Conservation (phyloP, 768 basidiomycete species). For the Tricholoma terreum region DNA sequence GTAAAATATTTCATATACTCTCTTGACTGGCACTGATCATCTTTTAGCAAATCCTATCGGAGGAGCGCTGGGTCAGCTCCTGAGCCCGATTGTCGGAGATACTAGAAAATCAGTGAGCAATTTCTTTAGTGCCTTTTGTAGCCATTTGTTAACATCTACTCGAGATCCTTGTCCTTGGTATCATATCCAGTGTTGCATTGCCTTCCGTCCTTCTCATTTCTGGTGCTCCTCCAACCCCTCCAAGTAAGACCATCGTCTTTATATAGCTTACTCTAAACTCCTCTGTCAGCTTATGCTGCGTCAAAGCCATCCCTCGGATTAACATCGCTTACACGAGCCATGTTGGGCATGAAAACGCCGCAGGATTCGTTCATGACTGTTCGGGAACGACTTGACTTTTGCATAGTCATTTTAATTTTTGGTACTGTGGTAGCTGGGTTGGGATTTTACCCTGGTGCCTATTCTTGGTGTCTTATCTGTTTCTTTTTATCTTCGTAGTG, state of each 20-base stretch:
- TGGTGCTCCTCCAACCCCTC: slow-evolving; percentile 68
- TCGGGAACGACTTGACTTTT: slow-evolving; percentile 71
- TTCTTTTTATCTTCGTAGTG: slow-evolving; percentile 29
- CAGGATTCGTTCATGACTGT: slow-evolving; percentile 54
- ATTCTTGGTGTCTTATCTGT: not conserved
- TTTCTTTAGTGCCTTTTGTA: not conserved
- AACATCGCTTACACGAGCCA: slow-evolving; percentile 48
- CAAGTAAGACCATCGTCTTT: slow-evolving; percentile 47
- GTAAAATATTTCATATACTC: slow-evolving; percentile 24
- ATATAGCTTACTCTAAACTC: slow-evolving; percentile 3
- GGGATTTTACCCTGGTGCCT: slow-evolving; percentile 22
- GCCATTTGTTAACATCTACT: not conserved
- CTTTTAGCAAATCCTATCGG: slow-evolving; percentile 71
- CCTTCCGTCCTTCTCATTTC: slow-evolving; percentile 61
- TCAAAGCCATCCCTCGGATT: slow-evolving; percentile 57
- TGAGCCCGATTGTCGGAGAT: slow-evolving; percentile 59
- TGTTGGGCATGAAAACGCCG: slow-evolving; percentile 42
- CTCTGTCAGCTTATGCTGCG: slow-evolving; percentile 56
- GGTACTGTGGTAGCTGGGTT: slow-evolving; percentile 64
- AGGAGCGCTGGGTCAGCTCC: slow-evolving; percentile 66
- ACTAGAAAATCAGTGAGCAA: slow-evolving; percentile 55
- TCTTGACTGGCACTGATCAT: not conserved
- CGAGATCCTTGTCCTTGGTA: slow-evolving; percentile 68
- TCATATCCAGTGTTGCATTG: slow-evolving; percentile 60
- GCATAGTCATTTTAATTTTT: slow-evolving; percentile 56